Conservation (phyloP, 139 green algal genomes). For the Chlorella sp. region DNA sequence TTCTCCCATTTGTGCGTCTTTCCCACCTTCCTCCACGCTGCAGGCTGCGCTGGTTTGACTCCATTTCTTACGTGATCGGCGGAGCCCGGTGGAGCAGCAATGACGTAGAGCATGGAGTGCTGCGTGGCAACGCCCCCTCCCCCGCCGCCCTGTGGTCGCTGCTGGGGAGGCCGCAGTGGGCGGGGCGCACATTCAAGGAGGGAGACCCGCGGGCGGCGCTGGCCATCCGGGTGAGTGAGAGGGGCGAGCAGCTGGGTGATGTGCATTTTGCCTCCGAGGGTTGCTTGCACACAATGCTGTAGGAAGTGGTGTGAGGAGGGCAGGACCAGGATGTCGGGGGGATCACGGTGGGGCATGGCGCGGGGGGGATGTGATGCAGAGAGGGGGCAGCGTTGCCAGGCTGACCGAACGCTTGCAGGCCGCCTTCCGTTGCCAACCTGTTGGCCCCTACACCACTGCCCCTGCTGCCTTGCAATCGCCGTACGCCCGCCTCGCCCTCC, state of each 20-base stretch:
- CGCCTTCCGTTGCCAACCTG: too few relatives aligned
- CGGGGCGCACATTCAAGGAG: slow-evolving; percentile 53
- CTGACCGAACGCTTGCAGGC: too few relatives aligned
- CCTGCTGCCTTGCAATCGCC: too few relatives aligned
- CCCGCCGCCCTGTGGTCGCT: slow-evolving; percentile 60
- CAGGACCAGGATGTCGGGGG: too few relatives aligned
- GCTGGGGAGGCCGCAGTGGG: slow-evolving; percentile 58
- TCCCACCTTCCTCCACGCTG: neutral
- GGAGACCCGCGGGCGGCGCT: slow-evolving; percentile 57
- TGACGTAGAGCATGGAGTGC: slow-evolving; percentile 95
- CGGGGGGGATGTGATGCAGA: too few relatives aligned
- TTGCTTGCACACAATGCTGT: too few relatives aligned
- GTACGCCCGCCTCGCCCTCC: too few relatives aligned
- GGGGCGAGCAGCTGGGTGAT: neutral
- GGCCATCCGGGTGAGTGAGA: slow-evolving; percentile 33
- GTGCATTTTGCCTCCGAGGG: neutral
- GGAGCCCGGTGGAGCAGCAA: slow-evolving; percentile 77
- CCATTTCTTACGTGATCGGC: slow-evolving; percentile 77
- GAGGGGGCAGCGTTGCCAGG: too few relatives aligned
- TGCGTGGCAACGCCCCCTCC: slow-evolving; percentile 83
- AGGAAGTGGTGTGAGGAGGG: too few relatives aligned
- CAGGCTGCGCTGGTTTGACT: slow-evolving; percentile 53
- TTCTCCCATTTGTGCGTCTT: neutral
- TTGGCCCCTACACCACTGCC: too few relatives aligned
- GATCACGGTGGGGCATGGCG: too few relatives aligned